Base-by-base conservation (phyloP, 192 early-diverging fungal species). In the Pilaira anomala region DNA sequence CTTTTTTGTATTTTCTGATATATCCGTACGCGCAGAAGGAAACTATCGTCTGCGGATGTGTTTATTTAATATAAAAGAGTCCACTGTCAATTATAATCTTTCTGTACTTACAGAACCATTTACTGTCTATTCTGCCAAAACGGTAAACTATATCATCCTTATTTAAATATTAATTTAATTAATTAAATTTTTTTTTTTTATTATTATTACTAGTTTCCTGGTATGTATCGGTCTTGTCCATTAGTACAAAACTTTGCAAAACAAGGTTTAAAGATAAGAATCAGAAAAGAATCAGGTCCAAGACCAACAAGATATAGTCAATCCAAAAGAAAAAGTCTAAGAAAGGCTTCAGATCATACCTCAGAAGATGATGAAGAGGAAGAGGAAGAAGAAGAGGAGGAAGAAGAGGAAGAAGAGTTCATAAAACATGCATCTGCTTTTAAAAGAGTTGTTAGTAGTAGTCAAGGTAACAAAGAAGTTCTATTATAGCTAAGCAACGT, bases 1-100 rank as follows among this genome's bases (percentile, higher is more conserved):
- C 0, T 96, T 94, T 66, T 96, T 96, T 80, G 92, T 96, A n/a
- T 96, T 96, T 75, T 90, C 94, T 12, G 94, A 96, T 72, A 78
- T 96, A 3, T 93, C 91, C 13, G 91, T 94, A n/a, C 74, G 94
- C 4, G 88, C 91, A 79, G 94, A 96, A 58, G 94, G 94, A 24
- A 80, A 77, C 7, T 91, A 90, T 66, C 66, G 83, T 6, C 79
- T 92, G 55, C 83, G 79, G 79, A 91, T 96, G 68, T 89, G 87
- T 55, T 72, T 96, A 41, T 96, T 91, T 78, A 91, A 96, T 70
- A 94, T 96, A 60, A 80, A 83, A 29, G 81, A 80, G 80, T 66
- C 64, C 26, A 83, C 87, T 63, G 90, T 96, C 16, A 87, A 88
- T 67, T 92, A 88, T 77, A 92, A 89, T 68, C 81, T 88, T 19